Evolutionary conservation across 1,284 basidiomycete species (phyloP), one percentile per base, ranked within the genome.

Genomic region (Chiua sp.): DNA sequence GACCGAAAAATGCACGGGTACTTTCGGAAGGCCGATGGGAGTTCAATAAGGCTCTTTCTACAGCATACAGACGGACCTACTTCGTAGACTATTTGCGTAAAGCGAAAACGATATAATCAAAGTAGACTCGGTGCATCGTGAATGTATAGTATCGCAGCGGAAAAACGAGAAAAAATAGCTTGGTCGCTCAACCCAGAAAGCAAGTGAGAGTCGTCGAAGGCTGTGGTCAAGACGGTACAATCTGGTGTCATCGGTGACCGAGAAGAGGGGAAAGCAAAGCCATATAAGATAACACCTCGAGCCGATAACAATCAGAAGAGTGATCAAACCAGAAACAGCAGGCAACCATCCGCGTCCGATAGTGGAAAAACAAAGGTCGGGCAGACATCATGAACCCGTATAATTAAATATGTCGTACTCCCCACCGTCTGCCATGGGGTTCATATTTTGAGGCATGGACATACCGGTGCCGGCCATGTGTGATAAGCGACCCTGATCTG

Each of bases 371-470:
- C 32, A 37, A 55, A 32, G 48, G 51, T 55, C 54, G 52, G 54
- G 53, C 51, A 62, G 60, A 63, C 53, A 65, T 72, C 72, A 77
- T 75, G 75, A 73, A 60, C 74, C 71, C 47, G 71, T 75, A 79
- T 84, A 84, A 68, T 78, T 82, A 66, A 85, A 82, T 61, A 81
- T 65, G 63, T 83, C 82, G 66, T 81, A 81, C 57, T 84, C 83
- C 63, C 69, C 70, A 46, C 68, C 66, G 53, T 79, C 78, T 58
- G 62, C 63, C 50, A 74, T 65, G 51, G 71, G 72, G 53, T 65
- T 71, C 61, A 74, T 72, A 68, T 78, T 77, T 74, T 78, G 78
- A 58, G 73, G 71, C 49, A 72, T 65, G 67, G 74, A 68, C 56
- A 74, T 83, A 47, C 66, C 74, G 37, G 79, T 77, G 10, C 37